Evolutionary conservation across 306 rosid species (phyloP), one percentile per base, ranked within the genome.

Genomic region (cucumber (Cucumis sativus)): DNA sequence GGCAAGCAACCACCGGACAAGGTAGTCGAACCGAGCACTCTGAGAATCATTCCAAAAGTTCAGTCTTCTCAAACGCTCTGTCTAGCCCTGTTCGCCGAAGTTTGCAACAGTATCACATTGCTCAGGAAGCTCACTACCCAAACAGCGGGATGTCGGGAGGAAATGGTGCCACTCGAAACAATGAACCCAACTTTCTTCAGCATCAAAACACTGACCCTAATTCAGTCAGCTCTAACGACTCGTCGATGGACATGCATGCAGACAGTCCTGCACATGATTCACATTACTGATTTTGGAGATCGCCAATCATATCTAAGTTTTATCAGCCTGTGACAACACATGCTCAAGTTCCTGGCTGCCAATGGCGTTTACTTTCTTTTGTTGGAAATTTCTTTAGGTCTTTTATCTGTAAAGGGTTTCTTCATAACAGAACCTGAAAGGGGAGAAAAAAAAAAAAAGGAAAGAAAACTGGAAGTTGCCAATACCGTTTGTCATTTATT

Each of bases 211-310:
- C 83, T 79, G 96, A 93, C 78, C 75, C 83, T 59, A 80, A 84
- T 81, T 77, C 83, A 75, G 86, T 82, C 12, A 85, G 68, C 79
- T 84, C 95, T 78, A 91, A 88, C 13, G 98, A 93, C 76, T 88
- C 93, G 14, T 86, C 87, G 10, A 91, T 91, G 97, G 98, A 93
- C 86, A 92, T 92, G 98, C 92, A 88, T 74, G 88, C 96, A 16
- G 98, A 93, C 81, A 93, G 90, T 78, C 91, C 78, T 71, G 56
- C 81, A 64, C 30, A 78, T 60, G 77, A 84, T 39, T 83, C 74
- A 35, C 78, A 70, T 72, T 76, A 67, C 81, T 68, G 79, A 74
- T 45, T 59, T 70, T 57, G 79, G 75, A 60, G 80, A 47, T 83
- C 60, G 79, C 52, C 76, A 70, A 37, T 74, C 74, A 43, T 10